These are phyloP conservation scores for Elaeis guineensis DNA, from an alignment of 176 grass and related monocot species.

Conservation along the genomic window DNA sequence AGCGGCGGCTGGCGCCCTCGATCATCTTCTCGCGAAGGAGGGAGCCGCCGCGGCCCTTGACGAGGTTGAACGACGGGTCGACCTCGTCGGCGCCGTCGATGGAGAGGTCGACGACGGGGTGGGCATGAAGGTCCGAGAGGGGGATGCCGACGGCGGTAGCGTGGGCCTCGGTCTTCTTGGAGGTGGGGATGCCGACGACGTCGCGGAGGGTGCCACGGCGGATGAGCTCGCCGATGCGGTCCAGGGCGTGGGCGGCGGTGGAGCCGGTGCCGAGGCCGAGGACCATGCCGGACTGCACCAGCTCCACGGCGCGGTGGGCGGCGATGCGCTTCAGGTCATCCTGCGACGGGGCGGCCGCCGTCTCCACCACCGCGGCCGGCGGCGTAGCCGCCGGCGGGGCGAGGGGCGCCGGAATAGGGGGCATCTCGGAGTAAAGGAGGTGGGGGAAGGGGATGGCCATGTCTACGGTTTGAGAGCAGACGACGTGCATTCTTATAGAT, in stretches of 20 bases:
- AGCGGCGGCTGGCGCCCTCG: conserved; percentile 1
- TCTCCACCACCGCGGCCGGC: too few species aligned
- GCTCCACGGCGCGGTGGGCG: conserved; percentile 3
- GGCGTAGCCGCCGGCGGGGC: too few species aligned
- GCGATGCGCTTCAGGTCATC: not conserved
- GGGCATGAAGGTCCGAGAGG: not conserved
- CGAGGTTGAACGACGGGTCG: not conserved
- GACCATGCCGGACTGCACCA: conserved; percentile 3
- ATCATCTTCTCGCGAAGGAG: conserved; percentile 8
- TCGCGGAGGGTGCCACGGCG: not conserved
- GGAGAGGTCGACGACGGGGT: conserved; percentile 3
- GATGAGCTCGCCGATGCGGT: not conserved
- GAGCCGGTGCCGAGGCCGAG: conserved; percentile 7
- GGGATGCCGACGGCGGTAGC: not conserved
- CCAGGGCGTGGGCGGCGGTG: conserved; percentile 3
- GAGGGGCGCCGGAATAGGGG: too few species aligned
- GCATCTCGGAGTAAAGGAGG: too few species aligned
- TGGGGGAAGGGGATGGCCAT: too few species aligned
- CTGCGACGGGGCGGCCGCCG: too few species aligned
- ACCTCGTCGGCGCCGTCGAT: conserved; percentile 13
- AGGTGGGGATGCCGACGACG: conserved; percentile 9
- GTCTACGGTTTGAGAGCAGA: too few species aligned
- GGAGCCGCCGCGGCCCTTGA: not conserved
- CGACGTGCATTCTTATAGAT: too few species aligned
- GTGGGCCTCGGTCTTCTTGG: conserved; percentile 1